phyloP scores from a whole-genome alignment of 441 rosid species.

The Mallotus japonicus region DNA sequence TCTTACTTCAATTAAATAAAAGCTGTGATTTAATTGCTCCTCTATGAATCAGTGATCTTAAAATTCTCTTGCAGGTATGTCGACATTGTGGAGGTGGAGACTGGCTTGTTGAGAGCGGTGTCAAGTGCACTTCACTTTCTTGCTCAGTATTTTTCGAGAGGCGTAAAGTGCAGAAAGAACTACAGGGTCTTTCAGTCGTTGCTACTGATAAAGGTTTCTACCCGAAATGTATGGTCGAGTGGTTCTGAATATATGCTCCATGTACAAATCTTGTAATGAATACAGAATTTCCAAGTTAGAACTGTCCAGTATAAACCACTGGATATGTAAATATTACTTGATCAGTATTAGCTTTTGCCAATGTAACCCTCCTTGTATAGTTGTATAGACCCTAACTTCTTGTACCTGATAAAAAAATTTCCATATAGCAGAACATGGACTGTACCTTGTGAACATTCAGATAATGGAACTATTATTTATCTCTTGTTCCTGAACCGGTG shows the following conservation, averaged over 20 bases:
- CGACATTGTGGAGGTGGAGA: slow-evolving; percentile 97
- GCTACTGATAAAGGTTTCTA: slow-evolving; percentile 63
- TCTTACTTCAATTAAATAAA: neutral
- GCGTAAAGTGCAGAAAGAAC: slow-evolving; percentile 86
- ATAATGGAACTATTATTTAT: too few relatives aligned
- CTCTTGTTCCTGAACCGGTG: too few relatives aligned
- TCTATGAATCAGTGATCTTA: neutral
- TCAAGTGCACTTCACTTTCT: slow-evolving; percentile 84
- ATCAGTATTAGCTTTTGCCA: neutral
- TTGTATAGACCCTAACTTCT: neutral
- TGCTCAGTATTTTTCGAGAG: slow-evolving; percentile 93
- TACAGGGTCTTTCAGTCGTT: slow-evolving; percentile 59
- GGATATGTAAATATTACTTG: neutral
- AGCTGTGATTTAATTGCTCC: neutral
- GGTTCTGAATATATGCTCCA: slow-evolving; percentile 56
- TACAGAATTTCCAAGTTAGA: neutral
- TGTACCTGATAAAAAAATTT: neutral
- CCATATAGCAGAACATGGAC: too few relatives aligned
- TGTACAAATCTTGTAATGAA: neutral
- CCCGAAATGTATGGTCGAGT: slow-evolving; percentile 79
- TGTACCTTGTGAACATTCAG: too few relatives aligned
- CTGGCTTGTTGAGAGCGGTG: slow-evolving; percentile 84
- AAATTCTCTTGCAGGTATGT: slow-evolving; percentile 59
- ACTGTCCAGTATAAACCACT: neutral
- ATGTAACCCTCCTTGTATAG: neutral